Base-by-base conservation (phyloP, 2,329 filamentous ascomycete genomes). In the Monilinia fructicola region DNA sequence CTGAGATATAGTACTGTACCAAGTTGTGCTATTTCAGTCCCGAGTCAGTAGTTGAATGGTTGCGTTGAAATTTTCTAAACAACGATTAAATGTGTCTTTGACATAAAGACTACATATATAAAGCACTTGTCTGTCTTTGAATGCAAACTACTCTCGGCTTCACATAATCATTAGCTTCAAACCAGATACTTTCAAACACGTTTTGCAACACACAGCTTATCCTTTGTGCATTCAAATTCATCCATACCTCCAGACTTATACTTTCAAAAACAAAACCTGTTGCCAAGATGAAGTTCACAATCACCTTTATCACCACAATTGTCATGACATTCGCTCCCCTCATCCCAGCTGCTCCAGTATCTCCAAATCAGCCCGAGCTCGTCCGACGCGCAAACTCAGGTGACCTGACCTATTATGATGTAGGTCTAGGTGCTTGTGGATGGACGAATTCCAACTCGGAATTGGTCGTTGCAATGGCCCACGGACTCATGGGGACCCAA, bases 351-450 rank as follows among this genome's bases (percentile, higher is more conserved):
- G 54, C 63, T 52, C 31, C 59, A 42, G n/a, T 60, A 16, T 65
- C 63, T 10, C 54, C 54, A 26, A 65, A 60, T 10, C 44, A 65
- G 54, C n/a, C 44, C 18, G 54, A 60, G 44, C 54, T 65, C 35
- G 54, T 50, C 18, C 54, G 63, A 16, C 63, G 63, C 28, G 18
- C n/a, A 48, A 60, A 60, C 79, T 74, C 75, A 0, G 91, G 91
- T 68, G 85, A 93, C 60, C 82, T 92, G 72, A 95, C 92, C 67
- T 93, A 86, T 82, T 95, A 91, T 79, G 79, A 82, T 48, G 81
- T 89, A 60, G 91, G 89, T 54, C 76, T 90, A 11, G 89, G 89
- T 67, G 78, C 88, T 31, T 95, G 92, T 75, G 91, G 90, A 63
- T 77, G 77, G 53, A 84, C 86, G 71, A 87, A 80, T 52, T 85